Evolutionary conservation across 106 monocot species (phyloP).

Genomic region (Dioscorea alata): DNA sequence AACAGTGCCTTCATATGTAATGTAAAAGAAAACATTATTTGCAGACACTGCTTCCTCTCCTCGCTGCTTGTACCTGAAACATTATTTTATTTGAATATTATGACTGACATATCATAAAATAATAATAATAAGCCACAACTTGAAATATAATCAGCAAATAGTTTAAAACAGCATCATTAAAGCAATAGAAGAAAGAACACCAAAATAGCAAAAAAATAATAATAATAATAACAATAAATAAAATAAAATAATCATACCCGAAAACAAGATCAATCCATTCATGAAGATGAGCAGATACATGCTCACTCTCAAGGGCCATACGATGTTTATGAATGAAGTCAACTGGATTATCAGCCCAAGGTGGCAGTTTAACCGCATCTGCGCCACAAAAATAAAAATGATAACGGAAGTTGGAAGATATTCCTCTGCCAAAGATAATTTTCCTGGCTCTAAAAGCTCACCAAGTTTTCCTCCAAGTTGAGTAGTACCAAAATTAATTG

Average conservation of each 20-base stretch:
- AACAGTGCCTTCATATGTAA: slow-evolving; percentile 88
- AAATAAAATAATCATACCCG: slow-evolving; percentile 51
- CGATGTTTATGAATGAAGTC: slow-evolving; percentile 97
- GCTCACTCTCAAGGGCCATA: slow-evolving; percentile 92
- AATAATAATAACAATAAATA: no score
- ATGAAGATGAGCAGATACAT: slow-evolving; percentile 91
- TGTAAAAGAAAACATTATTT: slow-evolving; percentile 83
- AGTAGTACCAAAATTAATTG: slow-evolving; percentile 70
- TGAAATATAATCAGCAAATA: background rate
- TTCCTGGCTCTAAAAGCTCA: slow-evolving; percentile 10
- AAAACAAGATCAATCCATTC: slow-evolving; percentile 99
- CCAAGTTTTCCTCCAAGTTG: slow-evolving; percentile 73
- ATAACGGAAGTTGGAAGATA: background rate
- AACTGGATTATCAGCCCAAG: slow-evolving; percentile 82
- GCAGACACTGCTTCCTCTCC: slow-evolving; percentile 82
- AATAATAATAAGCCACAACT: background rate
- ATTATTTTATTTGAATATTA: slow-evolving; percentile 6
- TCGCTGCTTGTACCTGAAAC: slow-evolving; percentile 84
- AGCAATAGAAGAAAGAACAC: background rate
- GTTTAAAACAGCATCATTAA: background rate
- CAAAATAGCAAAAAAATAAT: background rate
- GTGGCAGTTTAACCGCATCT: slow-evolving; percentile 87
- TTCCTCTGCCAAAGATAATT: no score
- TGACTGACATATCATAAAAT: background rate
- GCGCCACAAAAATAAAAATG: slow-evolving; percentile 12